Evolutionary conservation across 257 asterid species (phyloP).

Genomic region (Pogostemon cablin): DNA sequence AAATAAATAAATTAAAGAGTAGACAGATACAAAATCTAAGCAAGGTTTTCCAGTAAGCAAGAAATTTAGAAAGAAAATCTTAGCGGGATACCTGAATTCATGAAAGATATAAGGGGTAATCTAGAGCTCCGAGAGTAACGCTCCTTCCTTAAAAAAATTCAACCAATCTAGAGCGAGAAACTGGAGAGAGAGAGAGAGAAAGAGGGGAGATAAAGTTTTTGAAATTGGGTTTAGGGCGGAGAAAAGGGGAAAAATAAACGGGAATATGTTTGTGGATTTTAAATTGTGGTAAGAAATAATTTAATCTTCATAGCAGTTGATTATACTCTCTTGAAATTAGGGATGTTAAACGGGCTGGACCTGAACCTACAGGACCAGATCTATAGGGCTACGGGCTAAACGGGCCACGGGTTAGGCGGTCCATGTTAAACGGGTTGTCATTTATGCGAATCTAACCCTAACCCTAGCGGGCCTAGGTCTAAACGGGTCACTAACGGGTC

Average conservation of each 20-base stretch:
- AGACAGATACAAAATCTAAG: constrained; percentile 4
- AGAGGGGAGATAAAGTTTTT: background rate
- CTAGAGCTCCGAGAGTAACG: constrained; percentile 41
- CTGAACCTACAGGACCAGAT: no score
- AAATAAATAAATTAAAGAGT: background rate
- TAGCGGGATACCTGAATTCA: constrained; percentile 41
- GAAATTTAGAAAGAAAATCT: constrained; percentile 21
- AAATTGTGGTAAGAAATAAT: background rate
- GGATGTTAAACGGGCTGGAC: no score
- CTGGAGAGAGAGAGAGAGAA: constrained; percentile 30
- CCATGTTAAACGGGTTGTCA: no score
- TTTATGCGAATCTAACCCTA: no score
- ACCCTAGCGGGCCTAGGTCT: no score
- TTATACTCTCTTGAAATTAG: no score
- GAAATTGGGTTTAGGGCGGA: constrained; percentile 27
- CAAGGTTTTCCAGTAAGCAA: background rate
- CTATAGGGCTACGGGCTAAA: no score
- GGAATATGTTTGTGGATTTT: background rate
- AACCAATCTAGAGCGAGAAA: constrained; percentile 35
- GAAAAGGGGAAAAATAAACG: background rate
- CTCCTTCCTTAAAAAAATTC: constrained; percentile 29
- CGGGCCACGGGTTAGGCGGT: no score
- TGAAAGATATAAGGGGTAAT: constrained; percentile 20
- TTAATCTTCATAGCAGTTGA: no score
- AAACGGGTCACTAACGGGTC: no score